A percentile compares a stretch with the other conserved stretches of the same genome.
Conservation (phyloP, 1,284 basidiomycete species). For the Paramarasmius palmivorus region DNA sequence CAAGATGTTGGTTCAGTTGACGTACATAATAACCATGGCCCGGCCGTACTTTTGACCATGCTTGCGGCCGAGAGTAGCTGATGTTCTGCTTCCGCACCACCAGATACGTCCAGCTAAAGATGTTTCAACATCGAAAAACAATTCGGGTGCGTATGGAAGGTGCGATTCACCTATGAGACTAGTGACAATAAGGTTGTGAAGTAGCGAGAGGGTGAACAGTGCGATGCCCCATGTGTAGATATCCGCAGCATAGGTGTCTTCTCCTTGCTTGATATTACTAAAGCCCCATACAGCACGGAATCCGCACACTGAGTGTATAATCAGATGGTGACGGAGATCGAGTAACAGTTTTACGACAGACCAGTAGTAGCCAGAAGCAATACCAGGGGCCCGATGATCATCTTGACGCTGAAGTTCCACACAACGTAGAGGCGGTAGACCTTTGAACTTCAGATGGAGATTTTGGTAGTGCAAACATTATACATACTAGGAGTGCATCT, state of each 20-base stretch:
- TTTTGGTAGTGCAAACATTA: background rate
- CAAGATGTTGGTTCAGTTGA: background rate
- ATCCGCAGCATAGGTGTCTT: constrained; percentile 10
- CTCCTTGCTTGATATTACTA: constrained; percentile 2
- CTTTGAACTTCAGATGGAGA: background rate
- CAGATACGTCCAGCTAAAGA: constrained; percentile 7
- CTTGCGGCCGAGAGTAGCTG: background rate
- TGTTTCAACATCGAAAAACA: too few relatives aligned
- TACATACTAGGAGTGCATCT: background rate
- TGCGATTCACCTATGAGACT: constrained; percentile 11
- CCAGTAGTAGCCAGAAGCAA: constrained; percentile 7
- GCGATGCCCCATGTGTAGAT: constrained; percentile 15
- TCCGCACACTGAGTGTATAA: constrained; percentile 7
- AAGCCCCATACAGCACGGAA: constrained; percentile 15
- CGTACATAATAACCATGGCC: constrained; percentile 9
- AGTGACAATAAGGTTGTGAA: constrained; percentile 10
- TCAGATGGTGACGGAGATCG: background rate
- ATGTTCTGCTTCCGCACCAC: constrained; percentile 2
- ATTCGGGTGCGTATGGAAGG: too few relatives aligned
- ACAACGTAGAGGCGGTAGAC: constrained; percentile 9
- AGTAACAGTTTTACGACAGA: background rate
- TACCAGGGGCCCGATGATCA: constrained; percentile 6
- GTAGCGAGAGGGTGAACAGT: constrained; percentile 9
- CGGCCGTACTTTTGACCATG: constrained; percentile 3
- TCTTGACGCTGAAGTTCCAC: constrained; percentile 3